Conservation (phyloP, 2,329 filamentous ascomycete genomes). For the Cladosporium phlei region DNA sequence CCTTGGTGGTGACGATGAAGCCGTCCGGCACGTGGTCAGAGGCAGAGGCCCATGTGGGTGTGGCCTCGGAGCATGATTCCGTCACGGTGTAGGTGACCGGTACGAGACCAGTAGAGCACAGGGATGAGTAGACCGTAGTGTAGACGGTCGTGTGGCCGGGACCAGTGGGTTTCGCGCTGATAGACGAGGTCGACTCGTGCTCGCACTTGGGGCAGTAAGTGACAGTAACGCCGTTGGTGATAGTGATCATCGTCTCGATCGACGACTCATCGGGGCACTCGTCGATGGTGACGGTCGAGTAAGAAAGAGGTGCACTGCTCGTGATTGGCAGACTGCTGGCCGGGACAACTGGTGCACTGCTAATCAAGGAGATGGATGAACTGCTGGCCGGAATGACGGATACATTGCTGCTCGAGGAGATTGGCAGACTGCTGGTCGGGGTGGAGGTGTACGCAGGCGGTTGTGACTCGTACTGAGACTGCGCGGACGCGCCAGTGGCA, state of each 20-base stretch:
- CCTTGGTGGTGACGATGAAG: slow-evolving; percentile 32
- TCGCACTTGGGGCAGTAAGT: slow-evolving; percentile 35
- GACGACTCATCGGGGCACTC: slow-evolving; percentile 29
- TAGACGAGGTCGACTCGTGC: slow-evolving; percentile 13
- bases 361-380: slow-evolving; percentile 25
- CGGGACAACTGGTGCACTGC: slow-evolving; percentile 5
- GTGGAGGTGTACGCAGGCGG: neutral
- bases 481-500: slow-evolving; percentile 25
- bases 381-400: slow-evolving; percentile 10
- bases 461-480: too few species aligned
- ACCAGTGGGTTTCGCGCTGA: slow-evolving; percentile 10
- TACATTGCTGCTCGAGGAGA: neutral
- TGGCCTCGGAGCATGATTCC: slow-evolving; percentile 32
- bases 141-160: slow-evolving; percentile 33
- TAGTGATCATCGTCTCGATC: slow-evolving; percentile 30
- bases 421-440: slow-evolving; percentile 3
- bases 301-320: slow-evolving; percentile 22
- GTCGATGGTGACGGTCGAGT: slow-evolving; percentile 30
- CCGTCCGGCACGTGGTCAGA: slow-evolving; percentile 31
- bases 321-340: neutral
- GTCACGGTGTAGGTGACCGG: slow-evolving; percentile 35
- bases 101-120: slow-evolving; percentile 32
- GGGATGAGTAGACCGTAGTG: slow-evolving; percentile 32
- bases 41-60: slow-evolving; percentile 32
- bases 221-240: slow-evolving; percentile 32